Conservation (phyloP, 257 asterid genomes). For the Fraxinus cuspidata region DNA sequence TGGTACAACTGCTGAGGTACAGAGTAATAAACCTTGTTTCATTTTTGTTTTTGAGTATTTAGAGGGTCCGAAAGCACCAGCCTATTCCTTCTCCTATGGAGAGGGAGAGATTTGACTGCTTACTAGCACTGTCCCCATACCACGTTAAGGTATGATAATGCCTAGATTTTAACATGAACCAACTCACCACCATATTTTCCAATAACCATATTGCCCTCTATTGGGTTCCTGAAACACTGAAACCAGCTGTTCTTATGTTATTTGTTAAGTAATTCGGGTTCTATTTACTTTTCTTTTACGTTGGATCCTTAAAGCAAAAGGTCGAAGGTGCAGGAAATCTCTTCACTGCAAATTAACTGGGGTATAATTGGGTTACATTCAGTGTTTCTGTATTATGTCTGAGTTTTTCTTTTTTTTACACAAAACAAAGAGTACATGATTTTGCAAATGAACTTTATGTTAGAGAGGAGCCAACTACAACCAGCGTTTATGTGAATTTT, state of each 20-base stretch:
- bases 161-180: background rate
- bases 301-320: too few species aligned
- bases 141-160: background rate
- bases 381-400: background rate
- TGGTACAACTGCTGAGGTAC: constrained; percentile 96
- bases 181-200: background rate
- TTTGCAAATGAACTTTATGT: background rate
- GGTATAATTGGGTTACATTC: background rate
- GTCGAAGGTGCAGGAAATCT: background rate
- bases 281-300: too few species aligned
- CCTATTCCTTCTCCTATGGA: background rate
- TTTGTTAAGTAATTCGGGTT: background rate
- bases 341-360: background rate
- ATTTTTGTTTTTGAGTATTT: background rate
- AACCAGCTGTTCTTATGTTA: background rate
- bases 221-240: background rate
- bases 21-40: constrained; percentile 17
- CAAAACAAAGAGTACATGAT: background rate
- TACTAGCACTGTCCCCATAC: background rate
- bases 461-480: background rate
- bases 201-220: background rate
- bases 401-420: too few species aligned
- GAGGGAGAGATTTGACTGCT: background rate
- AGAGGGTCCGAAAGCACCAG: background rate
- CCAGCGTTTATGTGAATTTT: background rate